Percentiles rank a stretch among this genome's conserved stretches.
Evolutionary conservation across 805 yeast genomes (phyloP).

Genomic region (Candida parachauliodes): DNA sequence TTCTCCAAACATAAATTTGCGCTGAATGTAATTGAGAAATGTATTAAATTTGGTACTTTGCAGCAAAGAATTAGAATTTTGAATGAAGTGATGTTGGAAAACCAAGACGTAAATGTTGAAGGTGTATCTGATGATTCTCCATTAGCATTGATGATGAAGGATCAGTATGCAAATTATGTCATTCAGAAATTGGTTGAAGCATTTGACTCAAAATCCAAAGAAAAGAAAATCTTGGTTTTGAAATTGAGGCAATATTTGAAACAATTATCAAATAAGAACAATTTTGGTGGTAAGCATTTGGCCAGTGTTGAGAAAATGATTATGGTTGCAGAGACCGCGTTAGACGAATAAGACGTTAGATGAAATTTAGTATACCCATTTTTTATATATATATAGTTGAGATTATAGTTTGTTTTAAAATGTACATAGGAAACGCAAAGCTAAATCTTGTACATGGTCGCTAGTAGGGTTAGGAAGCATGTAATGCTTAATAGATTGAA

Average conservation of each 20-base stretch:
- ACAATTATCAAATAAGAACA: slow-evolving; percentile 57
- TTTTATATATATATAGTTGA: no score
- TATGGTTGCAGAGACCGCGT: slow-evolving; percentile 7
- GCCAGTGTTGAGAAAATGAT: slow-evolving; percentile 72
- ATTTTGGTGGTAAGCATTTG: slow-evolving; percentile 80
- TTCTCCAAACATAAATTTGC: slow-evolving; percentile 97
- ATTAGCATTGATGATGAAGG: slow-evolving; percentile 90
- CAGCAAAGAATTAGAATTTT: slow-evolving; percentile 62
- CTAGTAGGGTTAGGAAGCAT: no score
- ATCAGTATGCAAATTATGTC: slow-evolving; percentile 96
- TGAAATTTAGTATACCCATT: no score
- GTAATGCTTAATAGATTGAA: no score
- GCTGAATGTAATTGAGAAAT: slow-evolving; percentile 94
- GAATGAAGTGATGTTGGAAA: slow-evolving; percentile 58
- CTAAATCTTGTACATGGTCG: no score
- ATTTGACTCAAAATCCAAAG: slow-evolving; percentile 55
- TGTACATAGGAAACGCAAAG: no score
- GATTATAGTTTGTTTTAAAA: no score
- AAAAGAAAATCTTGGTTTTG: slow-evolving; percentile 64
- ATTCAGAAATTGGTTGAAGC: slow-evolving; percentile 91
- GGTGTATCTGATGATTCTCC: slow-evolving; percentile 62
- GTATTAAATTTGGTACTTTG: slow-evolving; percentile 69
- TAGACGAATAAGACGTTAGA: slow-evolving; percentile 3
- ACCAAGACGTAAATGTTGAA: slow-evolving; percentile 44
- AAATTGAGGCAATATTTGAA: slow-evolving; percentile 79